Conservation (phyloP, 139 green algal genomes). For the Parachlorella kessleri region DNA sequence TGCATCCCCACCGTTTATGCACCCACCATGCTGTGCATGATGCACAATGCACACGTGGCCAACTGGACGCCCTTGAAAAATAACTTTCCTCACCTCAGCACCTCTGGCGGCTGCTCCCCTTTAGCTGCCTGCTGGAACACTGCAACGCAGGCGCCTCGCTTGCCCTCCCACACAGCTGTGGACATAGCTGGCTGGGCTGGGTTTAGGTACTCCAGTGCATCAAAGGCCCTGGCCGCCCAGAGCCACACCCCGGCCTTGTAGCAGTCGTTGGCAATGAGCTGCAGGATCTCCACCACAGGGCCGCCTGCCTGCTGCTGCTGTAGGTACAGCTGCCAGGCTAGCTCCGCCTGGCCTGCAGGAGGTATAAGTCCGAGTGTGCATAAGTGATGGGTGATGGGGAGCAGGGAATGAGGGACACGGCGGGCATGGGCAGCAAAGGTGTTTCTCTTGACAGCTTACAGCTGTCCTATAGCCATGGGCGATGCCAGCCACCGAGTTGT, state of each 20-base stretch:
- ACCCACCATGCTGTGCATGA: too few relatives aligned
- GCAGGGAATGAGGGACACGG: too few relatives aligned
- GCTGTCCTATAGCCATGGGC: too few relatives aligned
- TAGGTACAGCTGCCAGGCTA: conserved; percentile 83
- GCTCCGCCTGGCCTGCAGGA: conserved; percentile 41
- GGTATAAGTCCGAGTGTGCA: too few relatives aligned
- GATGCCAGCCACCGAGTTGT: too few relatives aligned
- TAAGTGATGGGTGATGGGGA: too few relatives aligned
- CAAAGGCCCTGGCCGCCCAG: conserved; percentile 74
- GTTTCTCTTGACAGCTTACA: too few relatives aligned
- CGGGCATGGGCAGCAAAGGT: too few relatives aligned
- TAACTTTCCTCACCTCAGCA: neutral
- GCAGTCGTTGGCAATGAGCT: conserved; percentile 84
- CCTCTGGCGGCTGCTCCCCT: neutral
- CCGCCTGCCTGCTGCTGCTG: conserved; percentile 3
- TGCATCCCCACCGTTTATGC: too few relatives aligned
- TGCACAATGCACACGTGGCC: too few relatives aligned
- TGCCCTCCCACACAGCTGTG: neutral
- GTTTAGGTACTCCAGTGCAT: conserved; percentile 69
- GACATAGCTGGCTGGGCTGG: neutral
- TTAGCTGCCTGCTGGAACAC: neutral
- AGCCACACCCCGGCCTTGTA: conserved; percentile 83
- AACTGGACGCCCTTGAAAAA: too few relatives aligned
- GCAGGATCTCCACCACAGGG: conserved; percentile 67
- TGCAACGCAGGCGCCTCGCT: neutral